Conservation (phyloP, 352 stramenopile species). For the Globisporangium carolinianum region DNA sequence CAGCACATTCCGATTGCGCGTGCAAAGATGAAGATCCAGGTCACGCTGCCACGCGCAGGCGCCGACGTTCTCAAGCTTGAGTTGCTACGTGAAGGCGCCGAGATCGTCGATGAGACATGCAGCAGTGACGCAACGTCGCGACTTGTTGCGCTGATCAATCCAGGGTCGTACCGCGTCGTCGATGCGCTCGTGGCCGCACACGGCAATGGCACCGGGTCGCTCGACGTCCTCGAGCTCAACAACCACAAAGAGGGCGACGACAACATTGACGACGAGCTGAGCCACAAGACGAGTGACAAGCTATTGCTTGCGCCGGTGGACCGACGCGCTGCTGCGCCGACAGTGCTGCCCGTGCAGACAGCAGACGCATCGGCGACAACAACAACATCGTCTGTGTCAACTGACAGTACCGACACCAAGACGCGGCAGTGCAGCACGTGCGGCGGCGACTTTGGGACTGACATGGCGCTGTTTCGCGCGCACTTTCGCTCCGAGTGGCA, state of each 20-base stretch:
- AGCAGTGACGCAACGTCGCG: slow-evolving; percentile 33
- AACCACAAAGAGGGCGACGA: slow-evolving; percentile 88
- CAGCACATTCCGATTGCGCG: slow-evolving; percentile 92
- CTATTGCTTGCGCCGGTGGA: slow-evolving; percentile 29
- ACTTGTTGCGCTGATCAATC: slow-evolving; percentile 68
- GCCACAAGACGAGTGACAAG: slow-evolving; percentile 66
- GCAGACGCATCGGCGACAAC: slow-evolving; percentile 2
- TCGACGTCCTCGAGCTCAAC: slow-evolving; percentile 92
- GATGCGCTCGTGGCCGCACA: slow-evolving; percentile 65
- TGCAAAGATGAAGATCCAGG: slow-evolving; percentile 95
- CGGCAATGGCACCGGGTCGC: slow-evolving; percentile 31
- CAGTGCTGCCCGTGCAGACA: slow-evolving; percentile 6
- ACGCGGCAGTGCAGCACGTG: slow-evolving; percentile 88
- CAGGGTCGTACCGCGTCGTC: slow-evolving; percentile 67
- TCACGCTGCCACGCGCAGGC: slow-evolving; percentile 46
- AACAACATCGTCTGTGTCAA: slow-evolving; percentile 1
- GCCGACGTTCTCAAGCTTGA: slow-evolving; percentile 50
- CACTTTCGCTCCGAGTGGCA: slow-evolving; percentile 97
- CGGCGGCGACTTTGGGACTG: slow-evolving; percentile 85
- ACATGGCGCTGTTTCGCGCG: slow-evolving; percentile 80
- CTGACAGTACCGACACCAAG: slow-evolving; percentile 29
- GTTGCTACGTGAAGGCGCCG: slow-evolving; percentile 53
- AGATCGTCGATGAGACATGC: slow-evolving; percentile 60
- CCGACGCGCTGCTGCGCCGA: slow-evolving; percentile 10
- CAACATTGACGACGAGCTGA: slow-evolving; percentile 90